phyloP scores from a whole-genome alignment of 1,284 basidiomycete genomes.

The Austroboletus olivaceoglutinosus region DNA sequence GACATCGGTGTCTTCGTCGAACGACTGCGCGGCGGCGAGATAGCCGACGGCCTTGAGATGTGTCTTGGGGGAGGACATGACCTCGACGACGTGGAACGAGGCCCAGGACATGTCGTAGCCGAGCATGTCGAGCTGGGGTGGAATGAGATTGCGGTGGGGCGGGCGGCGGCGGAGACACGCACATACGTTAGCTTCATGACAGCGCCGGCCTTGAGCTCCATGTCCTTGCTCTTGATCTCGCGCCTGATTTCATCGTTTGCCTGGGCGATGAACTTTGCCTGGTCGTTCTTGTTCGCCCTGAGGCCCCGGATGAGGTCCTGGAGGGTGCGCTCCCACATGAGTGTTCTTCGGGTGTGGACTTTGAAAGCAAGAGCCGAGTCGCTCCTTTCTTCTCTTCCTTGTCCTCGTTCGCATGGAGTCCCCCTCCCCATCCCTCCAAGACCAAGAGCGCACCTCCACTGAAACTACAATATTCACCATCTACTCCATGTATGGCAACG shows the following conservation, averaged over 20 bases:
- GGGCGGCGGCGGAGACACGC: conserved; percentile 38
- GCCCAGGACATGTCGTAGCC: conserved; percentile 90
- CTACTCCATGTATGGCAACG: conserved; percentile 75
- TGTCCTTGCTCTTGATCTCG: conserved; percentile 92
- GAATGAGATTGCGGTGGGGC: conserved; percentile 6
- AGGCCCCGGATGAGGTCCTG: conserved; percentile 91
- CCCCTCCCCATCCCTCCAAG: conserved; percentile 33
- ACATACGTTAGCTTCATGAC: conserved; percentile 97
- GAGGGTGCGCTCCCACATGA: conserved; percentile 88
- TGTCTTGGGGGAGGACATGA: conserved; percentile 91
- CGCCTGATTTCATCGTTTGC: conserved; percentile 85
- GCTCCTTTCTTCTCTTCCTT: background rate
- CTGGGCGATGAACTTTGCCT: conserved; percentile 76
- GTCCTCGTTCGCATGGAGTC: conserved; percentile 43
- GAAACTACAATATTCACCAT: conserved; percentile 75
- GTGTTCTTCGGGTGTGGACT: background rate
- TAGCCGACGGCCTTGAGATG: conserved; percentile 97
- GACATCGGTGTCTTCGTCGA: conserved; percentile 93
- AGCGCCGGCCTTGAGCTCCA: conserved; percentile 95
- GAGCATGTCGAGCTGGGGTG: conserved; percentile 83
- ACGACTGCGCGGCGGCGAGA: conserved; percentile 91
- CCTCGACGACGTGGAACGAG: conserved; percentile 94
- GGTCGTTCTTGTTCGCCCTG: conserved; percentile 82
- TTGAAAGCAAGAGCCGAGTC: background rate
- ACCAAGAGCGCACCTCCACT: conserved; percentile 41